Evolutionary conservation across 176 grass and related monocot species (phyloP), one percentile per base, ranked within the genome.

Genomic region (Musa itinerans): DNA sequence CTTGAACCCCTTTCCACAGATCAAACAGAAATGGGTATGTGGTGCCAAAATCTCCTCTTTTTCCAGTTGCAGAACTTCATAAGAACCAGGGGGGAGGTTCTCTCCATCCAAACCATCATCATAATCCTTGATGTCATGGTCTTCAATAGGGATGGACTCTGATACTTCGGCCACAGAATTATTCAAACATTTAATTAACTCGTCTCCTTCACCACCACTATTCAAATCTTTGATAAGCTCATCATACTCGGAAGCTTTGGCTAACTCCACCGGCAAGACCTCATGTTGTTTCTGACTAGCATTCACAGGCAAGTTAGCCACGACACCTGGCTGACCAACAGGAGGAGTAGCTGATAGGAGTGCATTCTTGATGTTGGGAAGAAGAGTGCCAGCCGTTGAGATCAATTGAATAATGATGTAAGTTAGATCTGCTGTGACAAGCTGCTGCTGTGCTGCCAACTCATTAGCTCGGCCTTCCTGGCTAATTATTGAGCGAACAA

Each of bases 401-500:
- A 82, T 16, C 81, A 92, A 84, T 75, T 92, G 89, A 65, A 82
- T 82, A 65, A 88, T 83, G 56, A 92, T 92, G 89, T 84, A 89
- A 22, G 83, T 84, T 62, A 92, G 86, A 79, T 92, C 89, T 69
- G 83, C 81, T 24, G 89, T 84, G 16, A 92, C 89, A 77, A 92
- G 81, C 79, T 92, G 86, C 66, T 81, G 84, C 76, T 69, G 77
- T n/a, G 50, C 78, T 29, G 75, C 81, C 15, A 59, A 50, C 12
- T 82, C 69, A 71, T 77, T 65, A 52, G 59, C 75, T 77, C 58
- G 57, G 52, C 74, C 74, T 52, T 76, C 74, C 26, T 52, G 57
- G 59, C 48, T 76, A 22, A 65, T 65, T 34, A 87, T 73, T 50
- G 89, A 71, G 22, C 72, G 54, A 73, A 92, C 61, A 34, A 86